Percentiles rank a stretch among this genome's conserved stretches.
phyloP scores from a whole-genome alignment of 106 monocot species.

The Gastrodia elata region DNA sequence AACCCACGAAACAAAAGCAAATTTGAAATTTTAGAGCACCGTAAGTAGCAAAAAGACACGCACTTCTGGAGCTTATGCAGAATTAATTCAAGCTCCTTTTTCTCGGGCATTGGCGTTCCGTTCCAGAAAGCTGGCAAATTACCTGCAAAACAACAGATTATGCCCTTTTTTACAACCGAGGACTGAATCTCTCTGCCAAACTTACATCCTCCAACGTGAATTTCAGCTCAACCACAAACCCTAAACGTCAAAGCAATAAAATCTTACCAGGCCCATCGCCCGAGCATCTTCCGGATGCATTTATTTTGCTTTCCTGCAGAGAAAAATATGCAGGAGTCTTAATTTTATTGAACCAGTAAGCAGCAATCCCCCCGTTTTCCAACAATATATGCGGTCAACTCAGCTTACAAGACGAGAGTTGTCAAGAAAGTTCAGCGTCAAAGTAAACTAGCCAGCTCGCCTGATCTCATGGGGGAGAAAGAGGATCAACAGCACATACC shows the following conservation, averaged over 20 bases:
- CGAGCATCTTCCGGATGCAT: slow-evolving; percentile 3
- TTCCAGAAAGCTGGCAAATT: background rate
- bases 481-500: slow-evolving; percentile 18
- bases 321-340: background rate
- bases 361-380: background rate
- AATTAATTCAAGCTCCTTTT: slow-evolving; percentile 32
- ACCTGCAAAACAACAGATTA: slow-evolving; percentile 6
- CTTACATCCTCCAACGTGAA: background rate
- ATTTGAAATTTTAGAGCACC: background rate
- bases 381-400: background rate
- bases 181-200: background rate
- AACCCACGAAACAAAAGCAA: slow-evolving; percentile 7
- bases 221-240: background rate
- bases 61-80: slow-evolving; percentile 93
- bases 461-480: background rate
- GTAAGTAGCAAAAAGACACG: background rate
- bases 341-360: background rate
- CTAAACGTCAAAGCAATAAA: background rate
- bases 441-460: background rate
- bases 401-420: background rate
- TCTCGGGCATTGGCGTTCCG: slow-evolving; percentile 54
- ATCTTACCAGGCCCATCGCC: slow-evolving; percentile 23
- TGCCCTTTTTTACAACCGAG: slow-evolving; percentile 1
- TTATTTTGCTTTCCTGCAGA: slow-evolving; percentile 17
- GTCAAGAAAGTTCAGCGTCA: background rate